Evolutionary conservation across 179 eudicot species (phyloP).

Genomic region (Beta macrorhiza): DNA sequence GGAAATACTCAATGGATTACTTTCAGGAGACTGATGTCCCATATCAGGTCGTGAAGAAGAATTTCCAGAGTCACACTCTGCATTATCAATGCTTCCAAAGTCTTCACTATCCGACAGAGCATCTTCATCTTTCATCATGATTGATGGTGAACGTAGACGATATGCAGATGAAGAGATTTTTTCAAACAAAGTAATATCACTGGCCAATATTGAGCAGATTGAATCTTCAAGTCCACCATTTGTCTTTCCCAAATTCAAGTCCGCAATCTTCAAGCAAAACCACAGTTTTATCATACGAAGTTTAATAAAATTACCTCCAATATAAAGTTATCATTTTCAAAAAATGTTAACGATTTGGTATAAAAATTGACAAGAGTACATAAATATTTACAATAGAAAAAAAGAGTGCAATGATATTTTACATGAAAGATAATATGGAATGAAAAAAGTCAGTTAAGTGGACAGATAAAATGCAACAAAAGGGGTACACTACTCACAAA

Average conservation of each 20-base stretch:
- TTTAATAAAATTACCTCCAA: too few species aligned
- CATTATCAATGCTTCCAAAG: conserved; percentile 74
- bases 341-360: too few species aligned
- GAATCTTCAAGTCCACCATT: conserved; percentile 55
- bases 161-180: conserved; percentile 73
- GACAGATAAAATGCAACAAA: too few species aligned
- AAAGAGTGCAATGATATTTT: too few species aligned
- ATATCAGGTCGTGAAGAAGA: conserved; percentile 29
- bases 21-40: conserved; percentile 28
- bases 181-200: conserved; percentile 90
- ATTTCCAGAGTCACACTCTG: conserved; percentile 53
- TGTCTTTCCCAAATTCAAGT: conserved; percentile 55
- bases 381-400: too few species aligned
- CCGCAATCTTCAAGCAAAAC: conserved; percentile 56
- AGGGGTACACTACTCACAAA: not conserved
- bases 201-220: conserved; percentile 67
- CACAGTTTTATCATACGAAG: conserved; percentile 13
- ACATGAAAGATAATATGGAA: too few species aligned
- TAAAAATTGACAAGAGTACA: too few species aligned
- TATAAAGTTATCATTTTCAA: too few species aligned
- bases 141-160: conserved; percentile 63
- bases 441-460: too few species aligned
- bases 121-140: conserved; percentile 48
- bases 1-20: conserved; percentile 27
- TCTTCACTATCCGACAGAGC: conserved; percentile 59